A percentile compares a stretch with the other conserved stretches of the same genome.
Conservation (phyloP, 1,284 basidiomycete genomes). For the Inonotus hispidus region DNA sequence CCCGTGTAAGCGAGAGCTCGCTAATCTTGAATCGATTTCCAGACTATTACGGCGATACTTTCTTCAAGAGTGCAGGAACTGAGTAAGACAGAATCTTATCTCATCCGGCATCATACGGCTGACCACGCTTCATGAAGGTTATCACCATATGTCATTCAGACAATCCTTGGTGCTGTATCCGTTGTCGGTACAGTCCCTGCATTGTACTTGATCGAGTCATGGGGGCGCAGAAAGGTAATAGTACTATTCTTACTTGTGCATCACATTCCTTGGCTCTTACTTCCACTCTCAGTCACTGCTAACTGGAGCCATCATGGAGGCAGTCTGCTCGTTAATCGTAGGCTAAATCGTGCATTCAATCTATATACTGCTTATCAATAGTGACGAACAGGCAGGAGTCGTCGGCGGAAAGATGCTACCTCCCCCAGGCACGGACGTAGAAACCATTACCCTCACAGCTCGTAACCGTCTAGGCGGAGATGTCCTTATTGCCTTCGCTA, state of each 20-base stretch:
- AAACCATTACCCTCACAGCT: slow-evolving; percentile 34
- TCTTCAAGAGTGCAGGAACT: slow-evolving; percentile 74
- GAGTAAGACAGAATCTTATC: slow-evolving; percentile 31
- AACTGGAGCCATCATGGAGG: slow-evolving; percentile 60
- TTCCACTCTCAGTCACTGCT: slow-evolving; percentile 47
- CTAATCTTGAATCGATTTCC: neutral
- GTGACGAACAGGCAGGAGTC: slow-evolving; percentile 47
- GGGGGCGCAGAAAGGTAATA: slow-evolving; percentile 54
- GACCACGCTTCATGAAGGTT: slow-evolving; percentile 33
- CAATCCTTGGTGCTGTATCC: slow-evolving; percentile 64
- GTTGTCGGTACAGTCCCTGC: slow-evolving; percentile 63
- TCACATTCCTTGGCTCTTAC: neutral
- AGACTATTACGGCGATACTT: slow-evolving; percentile 80
- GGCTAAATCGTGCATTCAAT: slow-evolving; percentile 19
- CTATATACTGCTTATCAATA: neutral
- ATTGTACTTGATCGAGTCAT: slow-evolving; percentile 58
- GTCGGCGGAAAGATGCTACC: slow-evolving; percentile 68
- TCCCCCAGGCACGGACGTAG: slow-evolving; percentile 34
- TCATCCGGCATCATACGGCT: neutral
- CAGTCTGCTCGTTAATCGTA: slow-evolving; percentile 57
- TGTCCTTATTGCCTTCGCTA: slow-evolving; percentile 68
- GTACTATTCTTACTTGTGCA: slow-evolving; percentile 12
- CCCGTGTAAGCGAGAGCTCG: neutral
- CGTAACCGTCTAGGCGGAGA: slow-evolving; percentile 59
- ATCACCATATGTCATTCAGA: slow-evolving; percentile 67